Evolutionary conservation across 352 stramenopile genomes (phyloP).

Genomic region (Globisporangium nunn): DNA sequence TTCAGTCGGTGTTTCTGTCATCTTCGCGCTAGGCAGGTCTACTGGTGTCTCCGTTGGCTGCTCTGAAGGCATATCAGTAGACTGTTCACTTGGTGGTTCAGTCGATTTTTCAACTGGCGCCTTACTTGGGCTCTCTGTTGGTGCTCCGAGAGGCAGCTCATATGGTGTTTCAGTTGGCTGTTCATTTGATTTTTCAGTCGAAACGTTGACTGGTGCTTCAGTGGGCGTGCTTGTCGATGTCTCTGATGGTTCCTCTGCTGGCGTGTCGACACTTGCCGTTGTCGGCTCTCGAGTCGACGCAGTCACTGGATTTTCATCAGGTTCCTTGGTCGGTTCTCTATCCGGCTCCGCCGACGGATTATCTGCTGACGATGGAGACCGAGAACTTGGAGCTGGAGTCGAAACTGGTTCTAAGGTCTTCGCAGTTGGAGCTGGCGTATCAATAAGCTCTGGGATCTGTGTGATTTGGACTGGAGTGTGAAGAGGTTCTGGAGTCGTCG

Average conservation of each 20-base stretch:
- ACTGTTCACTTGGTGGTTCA: not conserved
- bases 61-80: not conserved
- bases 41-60: not conserved
- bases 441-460: not conserved
- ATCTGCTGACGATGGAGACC: not conserved
- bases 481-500: not conserved
- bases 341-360: not conserved
- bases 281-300: not conserved
- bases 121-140: not conserved
- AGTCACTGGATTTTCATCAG: not conserved
- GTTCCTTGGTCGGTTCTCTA: constrained; percentile 1
- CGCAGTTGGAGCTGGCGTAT: not conserved
- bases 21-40: no score
- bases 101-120: not conserved
- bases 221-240: not conserved
- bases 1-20: not conserved
- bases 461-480: not conserved
- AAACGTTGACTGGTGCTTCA: not conserved
- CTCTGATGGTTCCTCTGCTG: not conserved
- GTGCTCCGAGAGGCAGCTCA: not conserved
- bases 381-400: not conserved
- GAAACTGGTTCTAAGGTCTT: not conserved
- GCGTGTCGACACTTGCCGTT: not conserved
- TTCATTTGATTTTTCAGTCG: not conserved
- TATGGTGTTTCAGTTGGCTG: not conserved